Evolutionary conservation across 176 grass and related monocot species (phyloP).

Genomic region (Elaeis guineensis): DNA sequence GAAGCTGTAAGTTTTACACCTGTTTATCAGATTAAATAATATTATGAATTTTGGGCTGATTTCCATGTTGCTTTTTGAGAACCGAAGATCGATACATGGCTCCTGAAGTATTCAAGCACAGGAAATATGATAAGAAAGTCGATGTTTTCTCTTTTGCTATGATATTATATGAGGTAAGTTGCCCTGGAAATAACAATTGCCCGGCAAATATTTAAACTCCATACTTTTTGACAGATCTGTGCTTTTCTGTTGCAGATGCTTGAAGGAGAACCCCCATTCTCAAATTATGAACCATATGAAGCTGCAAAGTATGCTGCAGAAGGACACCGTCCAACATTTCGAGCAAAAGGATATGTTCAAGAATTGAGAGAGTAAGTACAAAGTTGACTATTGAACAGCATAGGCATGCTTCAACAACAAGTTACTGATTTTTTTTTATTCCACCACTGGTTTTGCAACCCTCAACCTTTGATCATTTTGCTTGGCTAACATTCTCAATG

Average conservation of each 20-base stretch:
- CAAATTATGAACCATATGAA: conserved; percentile 85
- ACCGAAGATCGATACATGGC: conserved; percentile 92
- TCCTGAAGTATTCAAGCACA: conserved; percentile 98
- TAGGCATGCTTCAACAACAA: too few relatives aligned
- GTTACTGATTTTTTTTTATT: too few relatives aligned
- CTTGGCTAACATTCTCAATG: too few relatives aligned
- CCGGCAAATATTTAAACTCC: neutral
- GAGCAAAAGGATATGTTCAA: conserved; percentile 47
- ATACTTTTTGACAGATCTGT: conserved; percentile 9
- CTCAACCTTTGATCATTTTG: too few relatives aligned
- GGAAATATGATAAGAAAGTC: conserved; percentile 99
- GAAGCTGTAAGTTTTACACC: conserved; percentile 75
- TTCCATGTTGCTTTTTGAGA: conserved; percentile 12
- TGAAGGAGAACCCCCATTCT: conserved; percentile 89
- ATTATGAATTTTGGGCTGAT: neutral
- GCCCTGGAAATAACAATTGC: conserved; percentile 12
- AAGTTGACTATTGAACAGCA: too few relatives aligned
- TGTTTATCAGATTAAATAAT: conserved; percentile 7
- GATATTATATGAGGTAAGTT: conserved; percentile 92
- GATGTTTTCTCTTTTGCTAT: conserved; percentile 99
- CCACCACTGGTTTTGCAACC: too few relatives aligned
- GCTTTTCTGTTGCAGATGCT: conserved; percentile 51
- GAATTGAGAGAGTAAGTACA: conserved; percentile 80
- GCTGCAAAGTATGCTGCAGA: conserved; percentile 86
- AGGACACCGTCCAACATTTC: conserved; percentile 67